These are phyloP conservation scores for Hibiscus syriacus DNA, from an alignment of 345 rosid species.

Conservation along the genomic window DNA sequence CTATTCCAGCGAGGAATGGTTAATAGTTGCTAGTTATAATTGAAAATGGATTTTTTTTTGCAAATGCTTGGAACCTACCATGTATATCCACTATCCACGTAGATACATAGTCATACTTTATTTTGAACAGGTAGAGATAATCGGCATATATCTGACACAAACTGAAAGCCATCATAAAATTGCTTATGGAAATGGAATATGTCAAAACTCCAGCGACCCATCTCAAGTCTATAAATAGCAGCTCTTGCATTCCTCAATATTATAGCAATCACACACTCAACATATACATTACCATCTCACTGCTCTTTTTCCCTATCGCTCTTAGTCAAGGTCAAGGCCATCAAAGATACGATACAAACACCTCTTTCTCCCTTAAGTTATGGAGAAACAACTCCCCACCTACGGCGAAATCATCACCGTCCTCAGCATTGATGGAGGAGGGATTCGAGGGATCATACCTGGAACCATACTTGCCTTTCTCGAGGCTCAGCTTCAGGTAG, in stretches of 20 bases:
- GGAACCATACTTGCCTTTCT: constrained; percentile 49
- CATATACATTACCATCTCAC: not conserved
- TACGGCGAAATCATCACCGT: constrained; percentile 46
- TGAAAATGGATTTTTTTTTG: not conserved
- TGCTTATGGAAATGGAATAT: not conserved
- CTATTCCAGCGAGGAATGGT: not conserved
- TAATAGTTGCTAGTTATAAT: not conserved
- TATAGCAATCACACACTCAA: not conserved
- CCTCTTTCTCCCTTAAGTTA: too few relatives aligned
- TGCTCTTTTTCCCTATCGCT: too few relatives aligned
- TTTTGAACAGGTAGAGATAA: not conserved
- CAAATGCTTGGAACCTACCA: not conserved
- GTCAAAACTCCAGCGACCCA: not conserved
- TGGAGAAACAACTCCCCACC: constrained; percentile 35
- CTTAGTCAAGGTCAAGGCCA: too few relatives aligned
- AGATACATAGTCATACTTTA: not conserved
- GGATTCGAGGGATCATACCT: constrained; percentile 67
- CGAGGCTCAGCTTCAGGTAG: constrained; percentile 68
- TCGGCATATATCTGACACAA: not conserved
- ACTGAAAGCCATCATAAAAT: not conserved
- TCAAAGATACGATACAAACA: too few relatives aligned
- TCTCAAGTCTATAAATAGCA: not conserved
- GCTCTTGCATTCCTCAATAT: not conserved
- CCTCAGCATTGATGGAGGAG: constrained; percentile 84
- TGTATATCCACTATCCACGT: not conserved